Evolutionary conservation across 1,284 basidiomycete species (phyloP).

Genomic region (Malassezia pachydermatis): DNA sequence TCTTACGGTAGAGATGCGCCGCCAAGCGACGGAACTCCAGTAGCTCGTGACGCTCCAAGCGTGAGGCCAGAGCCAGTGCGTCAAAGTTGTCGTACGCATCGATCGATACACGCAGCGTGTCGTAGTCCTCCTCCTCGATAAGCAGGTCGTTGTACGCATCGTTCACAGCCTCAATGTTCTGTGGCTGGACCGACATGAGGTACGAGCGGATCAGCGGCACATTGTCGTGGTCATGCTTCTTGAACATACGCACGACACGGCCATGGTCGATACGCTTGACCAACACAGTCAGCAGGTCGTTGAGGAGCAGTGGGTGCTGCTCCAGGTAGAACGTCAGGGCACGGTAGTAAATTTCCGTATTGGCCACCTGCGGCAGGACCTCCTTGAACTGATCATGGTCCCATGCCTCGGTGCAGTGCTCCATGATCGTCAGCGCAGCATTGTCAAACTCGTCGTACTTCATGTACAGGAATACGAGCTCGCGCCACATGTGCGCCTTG

Average conservation of each 20-base stretch:
- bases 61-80: constrained; percentile 72
- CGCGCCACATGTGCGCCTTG: constrained; percentile 95
- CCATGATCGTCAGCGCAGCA: constrained; percentile 94
- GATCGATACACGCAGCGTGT: constrained; percentile 86
- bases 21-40: constrained; percentile 84
- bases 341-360: constrained; percentile 97
- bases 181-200: constrained; percentile 87
- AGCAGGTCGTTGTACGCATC: constrained; percentile 92
- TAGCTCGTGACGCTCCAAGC: constrained; percentile 79
- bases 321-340: constrained; percentile 58
- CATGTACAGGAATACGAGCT: constrained; percentile 93
- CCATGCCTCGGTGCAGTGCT: constrained; percentile 91
- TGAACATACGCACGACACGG: constrained; percentile 88
- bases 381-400: constrained; percentile 86
- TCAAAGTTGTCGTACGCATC: constrained; percentile 98
- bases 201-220: constrained; percentile 90
- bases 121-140: constrained; percentile 98
- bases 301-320: constrained; percentile 83
- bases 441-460: constrained; percentile 96
- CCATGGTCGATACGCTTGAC: constrained; percentile 86
- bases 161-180: constrained; percentile 93
- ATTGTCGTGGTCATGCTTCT: constrained; percentile 72
- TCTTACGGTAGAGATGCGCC: constrained; percentile 95
- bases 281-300: constrained; percentile 82
- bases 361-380: constrained; percentile 59